Conservation (phyloP, 169 alveolate genomes). For the Plasmodium sp. region DNA sequence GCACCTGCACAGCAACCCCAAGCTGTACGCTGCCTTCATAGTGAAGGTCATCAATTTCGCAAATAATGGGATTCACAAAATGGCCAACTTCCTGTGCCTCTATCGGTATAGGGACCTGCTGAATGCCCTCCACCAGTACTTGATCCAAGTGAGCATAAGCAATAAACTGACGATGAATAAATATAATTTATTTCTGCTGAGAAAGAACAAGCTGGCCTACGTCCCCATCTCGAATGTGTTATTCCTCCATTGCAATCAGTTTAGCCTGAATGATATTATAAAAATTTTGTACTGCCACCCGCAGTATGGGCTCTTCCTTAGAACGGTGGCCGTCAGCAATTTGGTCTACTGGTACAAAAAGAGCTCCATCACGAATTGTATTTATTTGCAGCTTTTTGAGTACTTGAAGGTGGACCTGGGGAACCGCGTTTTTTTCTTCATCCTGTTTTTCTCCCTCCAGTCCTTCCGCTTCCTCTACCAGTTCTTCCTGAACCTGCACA, state of each 20-base stretch:
- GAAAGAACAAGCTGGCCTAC: constrained; percentile 26
- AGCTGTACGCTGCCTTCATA: constrained; percentile 27
- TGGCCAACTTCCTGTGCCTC: constrained; percentile 32
- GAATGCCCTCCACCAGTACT: constrained; percentile 28
- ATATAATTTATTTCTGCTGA: constrained; percentile 30
- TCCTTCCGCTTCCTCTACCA: constrained; percentile 46
- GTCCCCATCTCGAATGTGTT: constrained; percentile 55
- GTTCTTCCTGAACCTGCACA: constrained; percentile 61
- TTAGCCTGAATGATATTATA: constrained; percentile 34
- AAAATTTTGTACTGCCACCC: constrained; percentile 64
- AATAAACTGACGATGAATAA: constrained; percentile 40
- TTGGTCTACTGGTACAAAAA: constrained; percentile 47
- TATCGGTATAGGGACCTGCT: constrained; percentile 13
- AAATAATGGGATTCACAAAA: constrained; percentile 22
- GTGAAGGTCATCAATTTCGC: constrained; percentile 16
- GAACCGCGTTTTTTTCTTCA: constrained; percentile 60
- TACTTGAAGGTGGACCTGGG: constrained; percentile 64
- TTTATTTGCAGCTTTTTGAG: constrained; percentile 65
- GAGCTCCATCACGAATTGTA: constrained; percentile 57
- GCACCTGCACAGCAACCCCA: constrained; percentile 18
- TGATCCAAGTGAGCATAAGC: constrained; percentile 28
- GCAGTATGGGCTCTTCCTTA: constrained; percentile 37
- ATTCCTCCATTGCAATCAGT: constrained; percentile 43
- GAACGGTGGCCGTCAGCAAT: constrained; percentile 35
- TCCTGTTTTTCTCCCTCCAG: constrained; percentile 46